phyloP scores from a whole-genome alignment of 768 basidiomycete species.

The Tricholoma bakamatsutake region DNA sequence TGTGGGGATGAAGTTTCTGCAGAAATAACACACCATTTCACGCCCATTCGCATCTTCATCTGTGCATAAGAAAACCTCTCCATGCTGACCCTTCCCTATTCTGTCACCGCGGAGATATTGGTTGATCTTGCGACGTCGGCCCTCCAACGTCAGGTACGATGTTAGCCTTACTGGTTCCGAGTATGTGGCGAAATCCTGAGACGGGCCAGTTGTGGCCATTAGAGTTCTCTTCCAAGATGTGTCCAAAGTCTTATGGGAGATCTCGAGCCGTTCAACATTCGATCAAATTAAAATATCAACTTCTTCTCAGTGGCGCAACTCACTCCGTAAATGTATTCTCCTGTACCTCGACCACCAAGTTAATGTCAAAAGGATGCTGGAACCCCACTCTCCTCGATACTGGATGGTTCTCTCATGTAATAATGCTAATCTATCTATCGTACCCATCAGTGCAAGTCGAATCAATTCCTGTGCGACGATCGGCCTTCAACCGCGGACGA shows the following conservation, averaged over 20 bases:
- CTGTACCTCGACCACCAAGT: neutral
- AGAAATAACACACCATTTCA: slow-evolving; percentile 39
- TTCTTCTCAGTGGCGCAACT: neutral
- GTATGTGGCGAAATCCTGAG: neutral
- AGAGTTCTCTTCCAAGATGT: neutral
- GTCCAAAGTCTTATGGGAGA: neutral
- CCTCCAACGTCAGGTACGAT: slow-evolving; percentile 27
- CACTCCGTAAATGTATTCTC: neutral
- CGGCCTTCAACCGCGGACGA: neutral
- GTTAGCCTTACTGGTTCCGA: slow-evolving; percentile 33
- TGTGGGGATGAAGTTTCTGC: slow-evolving; percentile 1
- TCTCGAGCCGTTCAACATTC: no score
- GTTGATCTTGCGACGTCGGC: slow-evolving; percentile 43
- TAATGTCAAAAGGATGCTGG: neutral
- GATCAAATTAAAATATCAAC: neutral
- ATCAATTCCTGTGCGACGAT: neutral
- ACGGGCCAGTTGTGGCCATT: neutral
- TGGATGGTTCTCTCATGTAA: neutral
- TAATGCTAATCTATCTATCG: neutral
- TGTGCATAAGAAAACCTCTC: slow-evolving; percentile 68
- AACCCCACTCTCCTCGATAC: neutral
- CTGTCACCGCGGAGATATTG: slow-evolving; percentile 54
- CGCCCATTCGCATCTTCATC: slow-evolving; percentile 22
- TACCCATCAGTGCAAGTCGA: neutral
- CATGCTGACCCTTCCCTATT: slow-evolving; percentile 42